Percentiles rank a stretch among this genome's conserved stretches.
These are phyloP conservation scores for Calcarisporium arbuscula DNA, from an alignment of 2,329 filamentous ascomycete species.

Conservation along the genomic window DNA sequence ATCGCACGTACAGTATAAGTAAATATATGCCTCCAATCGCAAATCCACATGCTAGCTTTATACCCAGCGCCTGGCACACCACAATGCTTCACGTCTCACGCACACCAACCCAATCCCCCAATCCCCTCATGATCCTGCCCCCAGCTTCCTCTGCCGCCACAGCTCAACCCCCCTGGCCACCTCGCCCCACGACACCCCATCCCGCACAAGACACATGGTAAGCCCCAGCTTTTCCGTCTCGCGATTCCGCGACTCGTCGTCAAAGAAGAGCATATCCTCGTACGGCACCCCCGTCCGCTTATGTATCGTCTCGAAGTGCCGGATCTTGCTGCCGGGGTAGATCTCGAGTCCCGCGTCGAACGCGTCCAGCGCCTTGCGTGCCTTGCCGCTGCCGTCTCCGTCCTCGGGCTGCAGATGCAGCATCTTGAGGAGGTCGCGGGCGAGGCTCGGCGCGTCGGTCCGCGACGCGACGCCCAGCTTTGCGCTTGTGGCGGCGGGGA, in stretches of 20 bases:
- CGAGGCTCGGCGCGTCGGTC: constrained; percentile 73
- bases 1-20: too few relatives aligned
- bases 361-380: constrained; percentile 46
- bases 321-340: constrained; percentile 75
- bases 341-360: constrained; percentile 60
- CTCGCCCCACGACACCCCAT: constrained; percentile 72
- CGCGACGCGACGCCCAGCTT: constrained; percentile 71
- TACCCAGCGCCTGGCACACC: background rate
- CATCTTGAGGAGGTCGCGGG: constrained; percentile 70
- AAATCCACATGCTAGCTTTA: background rate
- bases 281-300: constrained; percentile 64
- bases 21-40: too few relatives aligned
- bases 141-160: constrained; percentile 74
- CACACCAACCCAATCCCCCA: background rate
- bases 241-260: constrained; percentile 80
- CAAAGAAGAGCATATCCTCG: constrained; percentile 91
- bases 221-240: constrained; percentile 77
- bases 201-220: constrained; percentile 73
- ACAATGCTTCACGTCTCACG: background rate
- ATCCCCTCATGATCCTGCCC: constrained; percentile 30
- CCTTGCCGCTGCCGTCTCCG: constrained; percentile 22
- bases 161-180: constrained; percentile 72
- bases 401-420: constrained; percentile 48
- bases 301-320: constrained; percentile 71
- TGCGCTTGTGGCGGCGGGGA: constrained; percentile 21